Percentiles rank a stretch among this genome's conserved stretches.
phyloP scores from a whole-genome alignment of 106 monocot species.

The Acanthochlamys bracteata region DNA sequence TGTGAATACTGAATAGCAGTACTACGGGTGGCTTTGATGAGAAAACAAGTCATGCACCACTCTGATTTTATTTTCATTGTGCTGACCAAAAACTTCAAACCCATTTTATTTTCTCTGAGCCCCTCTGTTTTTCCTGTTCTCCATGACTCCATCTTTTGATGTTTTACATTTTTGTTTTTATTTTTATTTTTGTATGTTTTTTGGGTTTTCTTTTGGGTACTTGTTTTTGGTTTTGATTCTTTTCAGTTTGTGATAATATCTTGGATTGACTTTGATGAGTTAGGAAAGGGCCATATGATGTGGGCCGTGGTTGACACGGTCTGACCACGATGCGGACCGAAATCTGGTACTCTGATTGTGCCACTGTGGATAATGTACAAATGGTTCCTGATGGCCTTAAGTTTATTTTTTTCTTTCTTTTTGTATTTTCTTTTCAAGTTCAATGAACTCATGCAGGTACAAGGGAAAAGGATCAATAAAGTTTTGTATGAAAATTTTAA shows the following conservation, averaged over 20 bases:
- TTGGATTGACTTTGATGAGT: neutral
- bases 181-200: neutral
- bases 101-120: conserved; percentile 8
- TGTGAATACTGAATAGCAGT: too few species aligned
- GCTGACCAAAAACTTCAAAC: conserved; percentile 2
- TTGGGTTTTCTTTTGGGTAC: neutral
- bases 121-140: neutral
- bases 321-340: conserved; percentile 19
- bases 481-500: too few species aligned
- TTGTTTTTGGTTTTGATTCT: neutral
- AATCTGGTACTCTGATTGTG: neutral
- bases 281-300: conserved; percentile 9
- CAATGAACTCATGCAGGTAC: too few species aligned
- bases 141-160: neutral
- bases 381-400: conserved; percentile 11
- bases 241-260: neutral
- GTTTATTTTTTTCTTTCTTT: neutral
- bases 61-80: conserved; percentile 9
- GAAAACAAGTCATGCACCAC: conserved; percentile 13
- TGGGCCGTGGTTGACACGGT: neutral
- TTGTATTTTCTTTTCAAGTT: neutral
- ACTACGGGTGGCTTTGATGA: conserved; percentile 10
- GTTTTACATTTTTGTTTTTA: neutral
- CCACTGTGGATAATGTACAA: neutral
- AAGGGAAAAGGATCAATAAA: too few species aligned